phyloP scores from a whole-genome alignment of 192 early-diverging fungal genomes.

The Backusella psychrophila region DNA sequence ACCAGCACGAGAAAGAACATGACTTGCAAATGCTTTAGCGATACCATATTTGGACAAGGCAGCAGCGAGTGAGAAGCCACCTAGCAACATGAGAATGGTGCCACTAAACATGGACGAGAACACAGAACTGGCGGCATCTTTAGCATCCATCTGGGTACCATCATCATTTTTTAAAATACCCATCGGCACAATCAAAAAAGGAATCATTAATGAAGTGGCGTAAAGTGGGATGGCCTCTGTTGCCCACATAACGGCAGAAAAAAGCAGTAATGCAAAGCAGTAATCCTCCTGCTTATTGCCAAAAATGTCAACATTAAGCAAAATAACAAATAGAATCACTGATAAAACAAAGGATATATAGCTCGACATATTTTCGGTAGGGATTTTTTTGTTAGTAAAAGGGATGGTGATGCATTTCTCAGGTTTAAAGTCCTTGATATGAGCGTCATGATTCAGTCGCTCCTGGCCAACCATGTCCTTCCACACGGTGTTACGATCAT shows the following conservation, averaged over 20 bases:
- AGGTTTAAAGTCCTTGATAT: conserved; percentile 34
- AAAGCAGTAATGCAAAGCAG: conserved; percentile 86
- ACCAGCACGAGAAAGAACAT: conserved; percentile 69
- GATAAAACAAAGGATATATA: conserved; percentile 42
- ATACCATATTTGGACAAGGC: conserved; percentile 76
- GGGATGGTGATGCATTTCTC: conserved; percentile 30
- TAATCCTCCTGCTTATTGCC: conserved; percentile 68
- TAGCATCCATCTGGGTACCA: conserved; percentile 44
- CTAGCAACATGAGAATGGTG: conserved; percentile 75
- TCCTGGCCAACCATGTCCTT: conserved; percentile 73
- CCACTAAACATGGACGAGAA: conserved; percentile 76
- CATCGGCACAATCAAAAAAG: conserved; percentile 62
- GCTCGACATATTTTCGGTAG: neutral
- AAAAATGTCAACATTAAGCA: conserved; percentile 64
- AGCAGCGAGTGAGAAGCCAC: conserved; percentile 72
- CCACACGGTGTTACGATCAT: conserved; percentile 80
- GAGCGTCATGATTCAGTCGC: conserved; percentile 46
- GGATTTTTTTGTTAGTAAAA: conserved; percentile 6
- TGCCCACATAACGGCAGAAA: conserved; percentile 84
- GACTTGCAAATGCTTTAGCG: conserved; percentile 64
- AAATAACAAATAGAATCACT: conserved; percentile 53
- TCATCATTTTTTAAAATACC: conserved; percentile 59
- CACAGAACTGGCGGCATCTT: conserved; percentile 58
- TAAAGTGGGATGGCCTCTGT: conserved; percentile 78
- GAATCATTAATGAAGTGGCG: conserved; percentile 67